phyloP scores from a whole-genome alignment of 2,329 filamentous ascomycete species.

The Scytalidium lignicola region DNA sequence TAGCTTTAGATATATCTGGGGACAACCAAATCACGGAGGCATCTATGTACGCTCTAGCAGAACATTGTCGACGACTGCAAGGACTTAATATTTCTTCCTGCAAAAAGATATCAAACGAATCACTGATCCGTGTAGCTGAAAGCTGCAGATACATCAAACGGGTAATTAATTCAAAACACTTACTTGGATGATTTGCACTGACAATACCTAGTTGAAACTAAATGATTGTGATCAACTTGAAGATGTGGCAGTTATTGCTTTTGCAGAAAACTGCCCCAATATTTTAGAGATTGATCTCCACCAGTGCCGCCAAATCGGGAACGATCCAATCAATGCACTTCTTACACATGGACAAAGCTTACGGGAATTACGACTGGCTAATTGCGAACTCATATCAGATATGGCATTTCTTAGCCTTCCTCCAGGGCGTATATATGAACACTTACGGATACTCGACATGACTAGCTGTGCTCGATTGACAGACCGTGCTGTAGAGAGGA shows the following conservation, averaged over 20 bases:
- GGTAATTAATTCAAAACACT: slow-evolving; percentile 43
- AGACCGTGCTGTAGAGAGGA: slow-evolving; percentile 82
- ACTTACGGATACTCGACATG: slow-evolving; percentile 86
- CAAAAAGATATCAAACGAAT: slow-evolving; percentile 77
- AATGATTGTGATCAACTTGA: slow-evolving; percentile 86
- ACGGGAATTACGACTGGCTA: slow-evolving; percentile 83
- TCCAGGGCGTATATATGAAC: slow-evolving; percentile 66
- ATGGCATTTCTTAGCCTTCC: slow-evolving; percentile 80
- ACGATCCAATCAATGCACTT: slow-evolving; percentile 76
- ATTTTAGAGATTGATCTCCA: slow-evolving; percentile 96
- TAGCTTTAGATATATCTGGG: slow-evolving; percentile 86
- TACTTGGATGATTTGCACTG: slow-evolving; percentile 8
- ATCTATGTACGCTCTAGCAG: slow-evolving; percentile 72
- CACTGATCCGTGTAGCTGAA: slow-evolving; percentile 72
- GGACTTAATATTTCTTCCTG: slow-evolving; percentile 91
- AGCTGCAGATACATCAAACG: slow-evolving; percentile 84
- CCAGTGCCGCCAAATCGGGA: slow-evolving; percentile 75
- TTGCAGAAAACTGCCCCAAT: slow-evolving; percentile 83
- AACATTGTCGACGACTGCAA: slow-evolving; percentile 79
- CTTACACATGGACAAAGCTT: slow-evolving; percentile 74
- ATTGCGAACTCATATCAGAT: slow-evolving; percentile 81
- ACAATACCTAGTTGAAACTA: slow-evolving; percentile 67
- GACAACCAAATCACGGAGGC: slow-evolving; percentile 75
- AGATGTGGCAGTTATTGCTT: slow-evolving; percentile 75
- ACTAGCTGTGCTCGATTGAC: slow-evolving; percentile 82